phyloP scores from a whole-genome alignment of 805 yeast species.

The Candida ulmi region DNA sequence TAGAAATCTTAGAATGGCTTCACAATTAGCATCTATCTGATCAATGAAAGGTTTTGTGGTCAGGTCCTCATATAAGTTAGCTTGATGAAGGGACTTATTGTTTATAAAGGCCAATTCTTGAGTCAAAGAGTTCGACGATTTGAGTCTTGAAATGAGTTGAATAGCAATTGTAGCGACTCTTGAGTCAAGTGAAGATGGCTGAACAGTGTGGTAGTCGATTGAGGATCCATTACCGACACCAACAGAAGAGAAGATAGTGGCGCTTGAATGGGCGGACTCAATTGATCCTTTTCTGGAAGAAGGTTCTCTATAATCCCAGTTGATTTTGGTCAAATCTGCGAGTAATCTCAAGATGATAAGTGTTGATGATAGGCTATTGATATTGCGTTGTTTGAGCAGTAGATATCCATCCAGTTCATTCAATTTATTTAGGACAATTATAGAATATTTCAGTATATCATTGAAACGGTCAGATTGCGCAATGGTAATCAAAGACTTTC shows the following conservation, averaged over 20 bases:
- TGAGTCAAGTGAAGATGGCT: conserved; percentile 26
- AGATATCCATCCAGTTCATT: conserved; percentile 22
- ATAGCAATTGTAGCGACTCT: conserved; percentile 24
- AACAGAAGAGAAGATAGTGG: conserved; percentile 16
- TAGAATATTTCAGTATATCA: conserved; percentile 25
- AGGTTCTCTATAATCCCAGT: conserved; percentile 32
- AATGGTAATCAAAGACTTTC: conserved; percentile 28
- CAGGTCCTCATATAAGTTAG: conserved; percentile 15
- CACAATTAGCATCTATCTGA: conserved; percentile 33
- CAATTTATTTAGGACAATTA: conserved; percentile 22
- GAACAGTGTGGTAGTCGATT: conserved; percentile 27
- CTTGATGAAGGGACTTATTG: conserved; percentile 13
- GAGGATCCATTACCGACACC: conserved; percentile 27
- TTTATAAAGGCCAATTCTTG: conserved; percentile 28
- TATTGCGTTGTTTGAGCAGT: conserved; percentile 23
- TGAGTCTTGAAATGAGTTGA: conserved; percentile 24
- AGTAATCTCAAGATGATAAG: conserved; percentile 33
- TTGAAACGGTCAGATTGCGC: conserved; percentile 23
- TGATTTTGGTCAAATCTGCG: conserved; percentile 33
- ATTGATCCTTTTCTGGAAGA: conserved; percentile 16
- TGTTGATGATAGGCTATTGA: conserved; percentile 28
- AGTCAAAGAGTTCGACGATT: conserved; percentile 26
- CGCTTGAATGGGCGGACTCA: conserved; percentile 16
- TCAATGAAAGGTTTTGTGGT: conserved; percentile 21
- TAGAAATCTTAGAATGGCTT: conserved; percentile 36